Evolutionary conservation across 2,329 filamentous ascomycete species (phyloP).

Genomic region (Neocucurbitaria cava): DNA sequence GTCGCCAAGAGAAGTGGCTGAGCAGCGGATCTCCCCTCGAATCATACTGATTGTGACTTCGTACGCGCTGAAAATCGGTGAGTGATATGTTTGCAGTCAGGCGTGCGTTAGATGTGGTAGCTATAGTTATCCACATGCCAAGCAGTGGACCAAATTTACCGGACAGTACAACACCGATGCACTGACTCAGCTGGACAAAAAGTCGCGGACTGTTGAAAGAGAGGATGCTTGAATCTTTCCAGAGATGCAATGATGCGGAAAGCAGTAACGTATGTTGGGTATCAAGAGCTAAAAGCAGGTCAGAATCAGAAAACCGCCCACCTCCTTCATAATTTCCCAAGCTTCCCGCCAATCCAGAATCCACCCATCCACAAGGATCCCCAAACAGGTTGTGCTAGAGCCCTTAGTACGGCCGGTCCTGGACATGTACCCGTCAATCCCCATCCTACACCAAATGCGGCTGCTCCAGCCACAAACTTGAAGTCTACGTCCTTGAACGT

Average conservation of each 20-base stretch:
- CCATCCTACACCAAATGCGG: conserved; percentile 60
- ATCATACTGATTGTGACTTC: too few relatives aligned
- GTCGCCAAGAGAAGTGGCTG: too few relatives aligned
- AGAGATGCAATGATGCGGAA: neutral
- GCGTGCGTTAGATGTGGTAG: too few relatives aligned
- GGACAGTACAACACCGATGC: too few relatives aligned
- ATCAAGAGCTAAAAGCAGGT: neutral
- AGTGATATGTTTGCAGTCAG: too few relatives aligned
- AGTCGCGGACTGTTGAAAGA: neutral
- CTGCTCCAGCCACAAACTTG: conserved; percentile 57
- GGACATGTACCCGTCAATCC: conserved; percentile 60
- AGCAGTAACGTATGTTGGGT: conserved; percentile 1
- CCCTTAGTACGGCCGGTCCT: conserved; percentile 58
- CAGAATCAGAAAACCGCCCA: neutral
- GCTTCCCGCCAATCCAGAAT: conserved; percentile 51
- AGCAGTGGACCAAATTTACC: too few relatives aligned
- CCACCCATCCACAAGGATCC: conserved; percentile 56
- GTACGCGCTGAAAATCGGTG: too few relatives aligned
- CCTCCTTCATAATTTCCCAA: neutral
- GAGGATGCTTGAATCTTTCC: neutral
- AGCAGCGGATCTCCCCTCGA: too few relatives aligned
- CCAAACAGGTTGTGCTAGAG: conserved; percentile 57
- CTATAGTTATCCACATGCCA: too few relatives aligned
- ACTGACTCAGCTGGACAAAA: neutral
- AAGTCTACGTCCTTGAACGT: conserved; percentile 57